Percentiles rank a stretch among this genome's conserved stretches.
Evolutionary conservation across 331 rosid species (phyloP).

Genomic region (Malus hybrid): DNA sequence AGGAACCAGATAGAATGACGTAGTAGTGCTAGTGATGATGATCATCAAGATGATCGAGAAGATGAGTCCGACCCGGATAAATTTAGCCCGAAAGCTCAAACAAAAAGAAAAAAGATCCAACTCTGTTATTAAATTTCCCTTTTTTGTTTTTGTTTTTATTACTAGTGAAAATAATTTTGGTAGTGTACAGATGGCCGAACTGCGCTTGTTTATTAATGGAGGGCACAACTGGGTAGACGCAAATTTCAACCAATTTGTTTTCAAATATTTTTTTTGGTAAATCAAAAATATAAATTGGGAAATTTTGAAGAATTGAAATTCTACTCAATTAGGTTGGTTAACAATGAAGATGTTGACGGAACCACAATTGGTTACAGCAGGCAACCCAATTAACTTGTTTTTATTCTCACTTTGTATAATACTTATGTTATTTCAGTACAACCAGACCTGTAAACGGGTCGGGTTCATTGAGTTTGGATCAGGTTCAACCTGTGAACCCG

Average conservation of each 20-base stretch:
- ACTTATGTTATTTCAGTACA: no score
- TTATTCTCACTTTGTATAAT: no score
- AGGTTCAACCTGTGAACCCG: no score
- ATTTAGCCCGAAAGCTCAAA: background rate
- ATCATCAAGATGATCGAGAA: constrained; percentile 2
- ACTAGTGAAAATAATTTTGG: constrained; percentile 36
- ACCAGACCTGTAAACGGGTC: no score
- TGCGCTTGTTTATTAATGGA: background rate
- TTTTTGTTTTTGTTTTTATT: background rate
- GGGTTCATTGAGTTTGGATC: no score
- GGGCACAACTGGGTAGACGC: background rate
- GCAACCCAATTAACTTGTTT: no score
- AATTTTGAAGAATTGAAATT: no score
- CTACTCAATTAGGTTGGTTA: no score
- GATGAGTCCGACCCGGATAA: background rate
- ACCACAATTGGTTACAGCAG: no score
- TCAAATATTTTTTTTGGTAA: no score
- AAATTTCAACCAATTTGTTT: background rate
- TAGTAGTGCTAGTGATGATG: background rate
- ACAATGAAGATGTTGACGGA: no score
- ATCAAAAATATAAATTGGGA: no score
- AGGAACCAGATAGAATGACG: background rate
- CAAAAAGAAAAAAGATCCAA: background rate
- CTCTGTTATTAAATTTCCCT: constrained; percentile 14
- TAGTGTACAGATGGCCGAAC: constrained; percentile 38